phyloP scores from a whole-genome alignment of 805 yeast genomes.

The Diddensiella santjacobensis region DNA sequence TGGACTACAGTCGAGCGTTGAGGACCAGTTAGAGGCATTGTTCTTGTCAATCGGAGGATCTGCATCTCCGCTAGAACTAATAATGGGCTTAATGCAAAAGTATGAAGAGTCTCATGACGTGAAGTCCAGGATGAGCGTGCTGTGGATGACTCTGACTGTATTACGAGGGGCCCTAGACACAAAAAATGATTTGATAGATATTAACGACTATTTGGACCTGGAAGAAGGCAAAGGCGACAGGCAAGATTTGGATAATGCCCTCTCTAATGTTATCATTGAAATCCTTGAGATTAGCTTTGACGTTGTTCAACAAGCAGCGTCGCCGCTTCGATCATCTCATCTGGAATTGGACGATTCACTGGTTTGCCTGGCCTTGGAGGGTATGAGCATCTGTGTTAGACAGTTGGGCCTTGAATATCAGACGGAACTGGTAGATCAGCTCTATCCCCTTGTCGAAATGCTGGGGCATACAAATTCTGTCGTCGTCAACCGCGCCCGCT shows the following conservation, averaged over 20 bases:
- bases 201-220: not conserved
- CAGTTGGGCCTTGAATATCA: conserved; percentile 39
- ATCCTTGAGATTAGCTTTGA: not conserved
- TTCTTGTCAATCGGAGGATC: not conserved
- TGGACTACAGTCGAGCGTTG: not conserved
- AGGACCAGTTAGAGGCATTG: not conserved
- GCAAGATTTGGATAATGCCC: not conserved
- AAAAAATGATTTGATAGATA: not conserved
- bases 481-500: conserved; percentile 50
- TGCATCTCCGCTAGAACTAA: not conserved
- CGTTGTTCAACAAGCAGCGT: not conserved
- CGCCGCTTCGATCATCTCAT: not conserved
- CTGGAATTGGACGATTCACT: not conserved
- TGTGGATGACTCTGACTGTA: conserved; percentile 8
- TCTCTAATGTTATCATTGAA: not conserved
- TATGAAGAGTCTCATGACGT: not conserved
- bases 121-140: conserved; percentile 1
- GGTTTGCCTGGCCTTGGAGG: conserved; percentile 22
- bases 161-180: conserved; percentile 2
- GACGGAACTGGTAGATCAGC: conserved; percentile 60
- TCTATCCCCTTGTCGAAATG: conserved; percentile 70
- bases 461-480: conserved; percentile 53
- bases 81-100: not conserved
- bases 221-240: not conserved
- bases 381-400: conserved; percentile 20